Conservation (phyloP, 352 stramenopile genomes). For the Phytophthora citricola region DNA sequence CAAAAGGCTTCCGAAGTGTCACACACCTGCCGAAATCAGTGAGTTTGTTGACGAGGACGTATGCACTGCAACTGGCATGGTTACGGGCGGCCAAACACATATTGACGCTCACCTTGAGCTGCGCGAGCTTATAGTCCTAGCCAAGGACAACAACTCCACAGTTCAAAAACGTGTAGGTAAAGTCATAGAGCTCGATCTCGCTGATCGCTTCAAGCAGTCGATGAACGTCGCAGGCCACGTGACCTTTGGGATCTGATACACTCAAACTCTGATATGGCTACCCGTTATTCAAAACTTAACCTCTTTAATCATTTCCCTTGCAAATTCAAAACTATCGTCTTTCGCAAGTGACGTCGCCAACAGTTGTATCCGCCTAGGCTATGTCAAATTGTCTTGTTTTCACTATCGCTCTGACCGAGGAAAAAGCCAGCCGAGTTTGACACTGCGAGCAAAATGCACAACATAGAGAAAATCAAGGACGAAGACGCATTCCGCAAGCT, state of each 20-base stretch:
- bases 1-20: too few relatives aligned
- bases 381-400: not conserved
- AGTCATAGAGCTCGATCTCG: constrained; percentile 7
- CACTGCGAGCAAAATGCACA: constrained; percentile 31
- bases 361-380: not conserved
- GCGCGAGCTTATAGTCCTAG: too few relatives aligned
- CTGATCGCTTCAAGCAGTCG: constrained; percentile 10
- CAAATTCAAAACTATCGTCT: constrained; percentile 1
- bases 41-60: too few relatives aligned
- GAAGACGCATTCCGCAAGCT: constrained; percentile 2
- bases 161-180: not conserved
- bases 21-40: too few relatives aligned
- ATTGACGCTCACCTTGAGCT: too few relatives aligned
- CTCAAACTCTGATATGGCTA: not conserved
- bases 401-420: constrained; percentile 12
- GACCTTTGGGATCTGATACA: not conserved
- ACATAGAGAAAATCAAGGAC: constrained; percentile 30
- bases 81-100: too few relatives aligned
- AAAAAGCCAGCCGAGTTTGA: constrained; percentile 25
- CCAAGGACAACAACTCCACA: constrained; percentile 1
- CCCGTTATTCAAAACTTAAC: not conserved
- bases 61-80: too few relatives aligned
- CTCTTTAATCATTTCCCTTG: not conserved
- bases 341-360: not conserved
- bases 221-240: constrained; percentile 5